phyloP scores from a whole-genome alignment of 148 eudicot genomes.

The Silene latifolia region DNA sequence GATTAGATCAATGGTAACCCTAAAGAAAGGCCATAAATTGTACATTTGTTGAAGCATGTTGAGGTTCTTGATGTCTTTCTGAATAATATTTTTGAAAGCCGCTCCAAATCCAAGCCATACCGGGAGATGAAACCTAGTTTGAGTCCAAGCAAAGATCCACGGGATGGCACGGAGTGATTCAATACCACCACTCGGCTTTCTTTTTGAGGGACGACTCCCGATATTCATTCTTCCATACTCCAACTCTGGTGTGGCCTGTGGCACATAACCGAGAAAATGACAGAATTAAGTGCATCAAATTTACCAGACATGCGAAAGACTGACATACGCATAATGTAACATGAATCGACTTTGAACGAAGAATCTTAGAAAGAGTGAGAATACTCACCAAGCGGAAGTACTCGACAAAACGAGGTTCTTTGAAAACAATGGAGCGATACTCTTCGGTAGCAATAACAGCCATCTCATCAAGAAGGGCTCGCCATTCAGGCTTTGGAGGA shows the following conservation, averaged over 20 bases:
- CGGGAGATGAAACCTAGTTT: constrained; percentile 94
- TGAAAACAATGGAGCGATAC: constrained; percentile 82
- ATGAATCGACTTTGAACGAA: too few relatives aligned
- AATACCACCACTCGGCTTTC: constrained; percentile 97
- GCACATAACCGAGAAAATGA: neutral
- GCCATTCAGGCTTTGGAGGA: constrained; percentile 94
- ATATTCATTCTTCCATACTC: constrained; percentile 98
- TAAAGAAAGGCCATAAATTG: constrained; percentile 96
- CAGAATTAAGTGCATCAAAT: neutral
- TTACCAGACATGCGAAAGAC: too few relatives aligned
- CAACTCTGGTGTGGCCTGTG: constrained; percentile 88
- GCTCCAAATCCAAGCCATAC: constrained; percentile 98
- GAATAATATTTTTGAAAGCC: constrained; percentile 63
- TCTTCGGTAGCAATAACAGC: constrained; percentile 76
- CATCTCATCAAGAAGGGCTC: constrained; percentile 82
- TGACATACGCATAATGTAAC: too few relatives aligned
- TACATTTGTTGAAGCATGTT: constrained; percentile 81
- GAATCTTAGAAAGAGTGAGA: neutral
- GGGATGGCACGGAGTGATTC: constrained; percentile 98
- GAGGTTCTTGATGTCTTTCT: constrained; percentile 68
- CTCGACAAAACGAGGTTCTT: constrained; percentile 95
- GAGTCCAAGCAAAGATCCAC: constrained; percentile 99
- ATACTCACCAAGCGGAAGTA: constrained; percentile 86
- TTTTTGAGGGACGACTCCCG: constrained; percentile 95
- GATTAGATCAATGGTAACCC: constrained; percentile 89